Conservation (phyloP, 1,284 basidiomycete species). For the Fomes fomentarius region DNA sequence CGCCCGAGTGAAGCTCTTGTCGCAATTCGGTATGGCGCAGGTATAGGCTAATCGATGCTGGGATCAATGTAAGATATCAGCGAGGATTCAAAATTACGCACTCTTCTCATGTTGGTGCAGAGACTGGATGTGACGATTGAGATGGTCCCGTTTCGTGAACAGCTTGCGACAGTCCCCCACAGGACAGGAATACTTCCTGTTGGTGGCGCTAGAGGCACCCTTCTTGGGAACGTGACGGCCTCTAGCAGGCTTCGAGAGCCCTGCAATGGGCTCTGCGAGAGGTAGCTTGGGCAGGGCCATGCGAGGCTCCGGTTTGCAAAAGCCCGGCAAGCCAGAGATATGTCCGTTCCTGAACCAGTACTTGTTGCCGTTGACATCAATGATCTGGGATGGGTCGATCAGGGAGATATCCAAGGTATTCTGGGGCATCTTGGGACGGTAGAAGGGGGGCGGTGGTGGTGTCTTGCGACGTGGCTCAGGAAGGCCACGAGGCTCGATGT, state of each 20-base stretch:
- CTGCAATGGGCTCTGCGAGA: constrained; percentile 53
- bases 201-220: constrained; percentile 26
- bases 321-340: background rate
- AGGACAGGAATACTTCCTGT: constrained; percentile 59
- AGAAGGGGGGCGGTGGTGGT: constrained; percentile 3
- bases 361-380: constrained; percentile 2
- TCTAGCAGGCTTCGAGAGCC: constrained; percentile 72
- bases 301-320: background rate
- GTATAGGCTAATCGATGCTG: constrained; percentile 14
- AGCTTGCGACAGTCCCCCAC: constrained; percentile 73
- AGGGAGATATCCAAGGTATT: background rate
- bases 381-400: background rate
- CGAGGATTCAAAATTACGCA: no score
- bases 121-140: constrained; percentile 76
- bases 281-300: constrained; percentile 21
- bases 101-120: constrained; percentile 82
- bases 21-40: constrained; percentile 22
- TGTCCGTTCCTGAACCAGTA: constrained; percentile 13
- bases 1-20: constrained; percentile 14
- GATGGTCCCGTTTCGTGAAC: constrained; percentile 76
- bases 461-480: constrained; percentile 15
- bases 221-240: constrained; percentile 68
- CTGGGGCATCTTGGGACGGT: background rate
- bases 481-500: constrained; percentile 16
- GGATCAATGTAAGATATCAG: no score